Evolutionary conservation across 1,284 basidiomycete genomes (phyloP), one percentile per base, ranked within the genome.

Genomic region (Puccinia triticina): DNA sequence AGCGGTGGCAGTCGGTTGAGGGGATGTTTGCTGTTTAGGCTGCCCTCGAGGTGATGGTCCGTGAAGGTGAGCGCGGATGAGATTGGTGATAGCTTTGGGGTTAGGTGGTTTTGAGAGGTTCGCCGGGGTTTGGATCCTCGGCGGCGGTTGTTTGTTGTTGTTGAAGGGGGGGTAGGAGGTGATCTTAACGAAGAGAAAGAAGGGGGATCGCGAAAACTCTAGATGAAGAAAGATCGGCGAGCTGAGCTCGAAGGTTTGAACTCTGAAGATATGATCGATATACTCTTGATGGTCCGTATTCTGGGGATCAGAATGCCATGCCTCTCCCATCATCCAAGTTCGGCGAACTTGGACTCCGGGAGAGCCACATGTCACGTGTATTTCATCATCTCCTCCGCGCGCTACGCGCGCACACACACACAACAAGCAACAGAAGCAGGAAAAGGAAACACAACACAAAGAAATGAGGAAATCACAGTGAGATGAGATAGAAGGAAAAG

Each of bases 1-100:
- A 32, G 32, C 61, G 26, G 61, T 64, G 61, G 61, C 34, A 64
- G 61, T 64, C 26, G 61, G 61, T 34, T 23, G 61, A 34, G 34
- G 61, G 61, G 29, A 64, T 64, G n/a, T n/a, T n/a, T 64, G 61
- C 57, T 59, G 57, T n/a, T 59, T 29, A 59, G 57, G 26, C 57
- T 26, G 57, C 57, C 57, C 57, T 59, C n/a, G 26, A 4, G 26
- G 57, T 14, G 57, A n/a, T 59, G 57, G 26, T n/a, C 26, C 26
- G 57, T 59, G n/a, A 14, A n/a, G 26, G 29, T 59, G 23, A 59
- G 57, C n/a, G 57, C 10, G 10, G 57, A 29, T 10, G 21, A 21
- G 50, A 53, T 53, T n/a, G 23, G 16, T 3, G 50, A 53, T 53
- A 53, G 50, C 50, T n/a, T 16, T 53, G 14, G 7, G 50, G 50